Base-by-base conservation (phyloP, 2,329 filamentous ascomycete genomes). In the Colletotrichum spinosum region DNA sequence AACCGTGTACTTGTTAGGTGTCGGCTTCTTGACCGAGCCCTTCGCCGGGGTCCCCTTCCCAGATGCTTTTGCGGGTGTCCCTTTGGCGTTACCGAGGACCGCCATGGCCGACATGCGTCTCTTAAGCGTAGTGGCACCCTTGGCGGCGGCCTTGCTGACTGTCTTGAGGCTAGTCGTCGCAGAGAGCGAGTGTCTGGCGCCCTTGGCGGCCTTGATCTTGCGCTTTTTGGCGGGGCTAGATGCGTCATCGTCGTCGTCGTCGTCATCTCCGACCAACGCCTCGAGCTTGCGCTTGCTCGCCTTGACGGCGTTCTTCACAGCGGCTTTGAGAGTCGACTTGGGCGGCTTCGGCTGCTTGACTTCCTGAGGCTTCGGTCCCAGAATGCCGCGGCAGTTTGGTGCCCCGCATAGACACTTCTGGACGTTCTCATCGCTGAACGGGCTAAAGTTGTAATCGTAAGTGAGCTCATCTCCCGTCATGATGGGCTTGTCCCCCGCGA, bases 391-490 rank as follows among this genome's bases (percentile, higher is more conserved):
- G 75, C 88, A 90, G 76, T 90, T 90, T 42, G 80, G 75, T 69
- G 84, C 84, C 66, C 87, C 88, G 74, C 88, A 90, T 35, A 90
- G 82, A 75, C 88, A 90, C 73, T 83, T 85, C 75, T 90, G 88
- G 52, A 90, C 87, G 73, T 90, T 90, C 79, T 90, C 90, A 72
- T 86, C 83, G 9, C 87, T 90, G 75, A 90, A 90, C 3, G 88
- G 88, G 72, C 90, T 88, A 73, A 90, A 90, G 75, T 90, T 90
- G 81, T 90, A 90, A 83, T 99, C 96, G 76, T 99, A 99, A 0
- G 94, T 98, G 67, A 99, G 83, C 79, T 99, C 96, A 69, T 98
- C 94, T 33, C 96, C 96, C 10, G 94, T 97, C 89, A 92, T 92
- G 75, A 99, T 95, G 12, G 93, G 93, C 52, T 86, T 84, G 71